Percentiles rank a stretch among this genome's conserved stretches.
Conservation (phyloP, 306 rosid genomes). For the Abrus precatorius region DNA sequence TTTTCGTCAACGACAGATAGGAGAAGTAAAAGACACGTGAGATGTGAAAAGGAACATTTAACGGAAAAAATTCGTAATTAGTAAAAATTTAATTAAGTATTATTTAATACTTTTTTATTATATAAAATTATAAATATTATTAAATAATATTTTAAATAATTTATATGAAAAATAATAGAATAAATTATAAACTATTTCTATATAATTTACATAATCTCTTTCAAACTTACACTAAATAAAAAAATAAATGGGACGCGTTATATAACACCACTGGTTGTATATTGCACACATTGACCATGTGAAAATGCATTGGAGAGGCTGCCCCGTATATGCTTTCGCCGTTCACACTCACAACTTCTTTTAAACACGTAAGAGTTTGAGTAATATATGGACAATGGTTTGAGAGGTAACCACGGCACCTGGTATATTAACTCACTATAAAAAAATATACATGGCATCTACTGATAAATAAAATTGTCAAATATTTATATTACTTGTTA, state of each 20-base stretch:
- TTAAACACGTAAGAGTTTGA: background rate
- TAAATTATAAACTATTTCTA: background rate
- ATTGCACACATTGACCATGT: background rate
- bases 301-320: background rate
- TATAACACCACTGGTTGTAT: background rate
- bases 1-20: conserved; percentile 20
- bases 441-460: too few relatives aligned
- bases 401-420: background rate
- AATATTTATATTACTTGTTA: too few relatives aligned
- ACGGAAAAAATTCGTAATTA: too few relatives aligned
- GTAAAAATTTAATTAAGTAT: too few relatives aligned
- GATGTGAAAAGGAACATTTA: background rate
- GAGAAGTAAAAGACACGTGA: background rate
- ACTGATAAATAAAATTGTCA: too few relatives aligned
- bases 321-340: background rate
- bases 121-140: too few relatives aligned
- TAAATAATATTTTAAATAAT: too few relatives aligned
- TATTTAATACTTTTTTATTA: too few relatives aligned
- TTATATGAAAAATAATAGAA: background rate
- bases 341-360: background rate
- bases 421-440: background rate
- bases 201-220: background rate
- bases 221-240: background rate
- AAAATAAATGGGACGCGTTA: background rate
- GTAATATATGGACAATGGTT: conserved; percentile 4